phyloP scores from a whole-genome alignment of 129 eudicot species.

The Smallanthus sonchifolius region DNA sequence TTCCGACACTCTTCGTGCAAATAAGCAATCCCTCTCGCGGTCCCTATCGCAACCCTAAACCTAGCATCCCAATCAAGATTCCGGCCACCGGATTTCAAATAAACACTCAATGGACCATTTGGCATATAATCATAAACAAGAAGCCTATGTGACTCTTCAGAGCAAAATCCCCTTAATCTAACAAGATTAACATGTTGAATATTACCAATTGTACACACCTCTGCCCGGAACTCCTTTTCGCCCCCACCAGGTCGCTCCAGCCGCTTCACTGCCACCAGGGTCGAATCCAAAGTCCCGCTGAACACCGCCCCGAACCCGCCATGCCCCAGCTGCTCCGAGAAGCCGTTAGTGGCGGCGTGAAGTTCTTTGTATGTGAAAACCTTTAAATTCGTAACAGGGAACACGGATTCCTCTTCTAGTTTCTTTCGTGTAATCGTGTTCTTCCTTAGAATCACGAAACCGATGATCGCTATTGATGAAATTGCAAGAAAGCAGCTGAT shows the following conservation, averaged over 20 bases:
- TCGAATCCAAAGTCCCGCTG: constrained; percentile 54
- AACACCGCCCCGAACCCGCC: constrained; percentile 95
- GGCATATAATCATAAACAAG: constrained; percentile 93
- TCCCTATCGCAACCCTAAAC: constrained; percentile 70
- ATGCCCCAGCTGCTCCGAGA: constrained; percentile 86
- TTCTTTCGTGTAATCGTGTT: constrained; percentile 36
- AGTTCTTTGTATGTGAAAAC: constrained; percentile 86
- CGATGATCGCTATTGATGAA: background rate
- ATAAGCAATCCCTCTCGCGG: constrained; percentile 83
- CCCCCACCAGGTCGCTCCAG: constrained; percentile 87
- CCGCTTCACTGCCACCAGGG: constrained; percentile 77
- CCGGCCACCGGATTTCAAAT: constrained; percentile 48
- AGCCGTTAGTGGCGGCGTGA: constrained; percentile 71
- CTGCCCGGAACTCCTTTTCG: constrained; percentile 90
- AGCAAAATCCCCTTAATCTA: constrained; percentile 80
- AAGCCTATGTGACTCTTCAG: constrained; percentile 66
- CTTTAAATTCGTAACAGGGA: constrained; percentile 61
- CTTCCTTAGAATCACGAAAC: constrained; percentile 33
- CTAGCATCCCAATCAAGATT: constrained; percentile 81
- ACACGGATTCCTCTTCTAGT: constrained; percentile 50
- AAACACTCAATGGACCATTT: constrained; percentile 72
- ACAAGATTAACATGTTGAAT: constrained; percentile 93
- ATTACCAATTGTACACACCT: constrained; percentile 93
- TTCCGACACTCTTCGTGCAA: constrained; percentile 81
- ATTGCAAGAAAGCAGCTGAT: constrained; percentile 34